These are phyloP conservation scores for Usnea hakonensis DNA, from an alignment of 495 filamentous ascomycete genomes.

Conservation along the genomic window DNA sequence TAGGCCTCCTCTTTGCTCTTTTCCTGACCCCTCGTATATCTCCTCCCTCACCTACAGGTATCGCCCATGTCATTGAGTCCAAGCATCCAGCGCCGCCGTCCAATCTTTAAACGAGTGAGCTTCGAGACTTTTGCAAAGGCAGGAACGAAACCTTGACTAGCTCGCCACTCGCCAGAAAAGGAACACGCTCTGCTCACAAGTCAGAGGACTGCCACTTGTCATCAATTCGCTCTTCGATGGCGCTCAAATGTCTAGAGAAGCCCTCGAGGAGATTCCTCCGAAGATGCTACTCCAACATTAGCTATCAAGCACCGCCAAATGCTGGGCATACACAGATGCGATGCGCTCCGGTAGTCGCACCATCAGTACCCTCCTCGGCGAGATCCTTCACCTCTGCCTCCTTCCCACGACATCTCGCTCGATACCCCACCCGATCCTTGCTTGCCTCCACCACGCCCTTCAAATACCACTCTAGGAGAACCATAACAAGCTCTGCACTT, in stretches of 20 bases:
- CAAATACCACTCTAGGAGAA: neutral
- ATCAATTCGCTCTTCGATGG: neutral
- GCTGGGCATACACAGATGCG: neutral
- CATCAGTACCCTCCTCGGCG: neutral
- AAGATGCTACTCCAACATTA: slow-evolving; percentile 1
- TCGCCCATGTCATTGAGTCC: neutral
- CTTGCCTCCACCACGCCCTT: neutral
- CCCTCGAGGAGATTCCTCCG: slow-evolving; percentile 9
- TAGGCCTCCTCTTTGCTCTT: too few relatives aligned
- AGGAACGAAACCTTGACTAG: neutral
- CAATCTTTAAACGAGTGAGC: neutral
- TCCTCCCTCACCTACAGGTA: neutral
- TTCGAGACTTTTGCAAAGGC: neutral
- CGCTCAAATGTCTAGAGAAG: slow-evolving; percentile 11
- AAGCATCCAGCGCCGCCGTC: neutral
- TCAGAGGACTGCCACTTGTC: too few relatives aligned
- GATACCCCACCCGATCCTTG: neutral
- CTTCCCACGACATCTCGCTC: neutral
- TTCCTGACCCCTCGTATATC: too few relatives aligned
- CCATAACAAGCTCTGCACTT: slow-evolving; percentile 5
- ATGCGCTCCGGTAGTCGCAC: neutral
- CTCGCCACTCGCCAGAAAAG: neutral
- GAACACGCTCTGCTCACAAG: neutral
- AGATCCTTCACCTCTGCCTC: neutral
- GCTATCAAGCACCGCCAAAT: neutral